Conservation (phyloP, 441 rosid species). For the Mallotus japonicus region DNA sequence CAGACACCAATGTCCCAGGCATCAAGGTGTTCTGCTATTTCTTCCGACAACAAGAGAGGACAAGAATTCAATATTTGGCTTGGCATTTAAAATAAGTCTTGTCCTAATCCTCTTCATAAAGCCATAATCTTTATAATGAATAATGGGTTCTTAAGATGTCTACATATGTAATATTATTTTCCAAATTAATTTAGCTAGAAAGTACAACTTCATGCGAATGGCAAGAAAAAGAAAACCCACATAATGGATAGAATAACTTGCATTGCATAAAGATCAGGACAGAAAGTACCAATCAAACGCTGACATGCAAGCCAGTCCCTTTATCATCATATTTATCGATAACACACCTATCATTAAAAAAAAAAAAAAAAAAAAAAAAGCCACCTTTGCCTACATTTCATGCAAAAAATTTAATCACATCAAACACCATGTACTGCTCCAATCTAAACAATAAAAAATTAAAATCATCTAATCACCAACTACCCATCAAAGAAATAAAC, state of each 20-base stretch:
- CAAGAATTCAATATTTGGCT: neutral
- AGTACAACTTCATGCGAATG: neutral
- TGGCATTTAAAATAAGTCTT: neutral
- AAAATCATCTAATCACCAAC: neutral
- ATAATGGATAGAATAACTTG: neutral
- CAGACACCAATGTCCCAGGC: constrained; percentile 9
- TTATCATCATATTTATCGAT: constrained; percentile 21
- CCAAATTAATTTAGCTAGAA: too few relatives aligned
- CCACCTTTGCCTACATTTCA: constrained; percentile 21
- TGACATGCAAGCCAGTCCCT: constrained; percentile 1
- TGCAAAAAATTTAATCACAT: constrained; percentile 7
- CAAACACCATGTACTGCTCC: neutral
- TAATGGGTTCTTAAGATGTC: neutral
- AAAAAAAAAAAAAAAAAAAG: neutral
- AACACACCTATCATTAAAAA: neutral
- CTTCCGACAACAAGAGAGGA: neutral
- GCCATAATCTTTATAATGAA: neutral
- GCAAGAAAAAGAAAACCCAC: neutral
- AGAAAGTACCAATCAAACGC: constrained; percentile 6
- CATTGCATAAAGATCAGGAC: constrained; percentile 7
- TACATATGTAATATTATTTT: too few relatives aligned
- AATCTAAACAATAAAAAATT: neutral
- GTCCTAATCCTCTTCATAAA: constrained; percentile 3
- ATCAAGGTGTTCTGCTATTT: neutral
- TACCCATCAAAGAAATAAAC: neutral